Base-by-base conservation (phyloP, 371 early-diverging fungal genomes). In the Syncephalastrum contaminatum region DNA sequence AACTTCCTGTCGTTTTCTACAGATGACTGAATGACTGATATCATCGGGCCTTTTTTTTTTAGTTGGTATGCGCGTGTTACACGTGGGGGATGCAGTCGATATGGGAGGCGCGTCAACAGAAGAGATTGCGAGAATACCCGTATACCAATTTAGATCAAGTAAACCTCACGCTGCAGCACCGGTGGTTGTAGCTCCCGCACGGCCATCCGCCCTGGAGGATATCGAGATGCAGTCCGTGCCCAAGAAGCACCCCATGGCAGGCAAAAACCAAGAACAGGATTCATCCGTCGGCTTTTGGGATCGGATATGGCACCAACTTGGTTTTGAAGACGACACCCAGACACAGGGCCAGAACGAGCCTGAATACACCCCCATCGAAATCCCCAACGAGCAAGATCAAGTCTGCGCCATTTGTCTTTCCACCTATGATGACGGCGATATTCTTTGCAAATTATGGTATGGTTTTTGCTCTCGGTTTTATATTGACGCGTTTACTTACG, bases 331-430 rank as follows among this genome's bases (percentile, higher is more conserved):
- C 4, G 18, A 27, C 18, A 24, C 25, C 6, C 44, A 48, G 13
- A 16, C 15, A 18, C 53, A 41, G 47, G 55, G 15, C 52, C 25
- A 49, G 53, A n/a, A 49, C 6, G 67, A 69, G 12, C 59, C 53
- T 24, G 70, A 60, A 24, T 62, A 64, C 22, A 64, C 65, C 16
- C 40, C 60, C 4, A 24, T 77, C 4, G 73, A 73, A 48, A 72
- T 77, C 12, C 70, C 70, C 43, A 69, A 63, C 27, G 66, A 62
- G 41, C 77, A 70, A 41, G 81, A 83, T 50, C 80, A 78, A 41
- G 64, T 79, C 4, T 88, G 88, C 51, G 78, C 82, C 30, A 86
- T 88, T 42, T 88, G 88, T 56, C 59, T 88, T 30, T 77, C 82
- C 43, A 77, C 77, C 1, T 88, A 85, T 54, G 88, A 86, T 53